A percentile compares a stretch with the other conserved stretches of the same genome.
Evolutionary conservation across 257 asterid genomes (phyloP).

Genomic region (Solanum lycopersicoides): DNA sequence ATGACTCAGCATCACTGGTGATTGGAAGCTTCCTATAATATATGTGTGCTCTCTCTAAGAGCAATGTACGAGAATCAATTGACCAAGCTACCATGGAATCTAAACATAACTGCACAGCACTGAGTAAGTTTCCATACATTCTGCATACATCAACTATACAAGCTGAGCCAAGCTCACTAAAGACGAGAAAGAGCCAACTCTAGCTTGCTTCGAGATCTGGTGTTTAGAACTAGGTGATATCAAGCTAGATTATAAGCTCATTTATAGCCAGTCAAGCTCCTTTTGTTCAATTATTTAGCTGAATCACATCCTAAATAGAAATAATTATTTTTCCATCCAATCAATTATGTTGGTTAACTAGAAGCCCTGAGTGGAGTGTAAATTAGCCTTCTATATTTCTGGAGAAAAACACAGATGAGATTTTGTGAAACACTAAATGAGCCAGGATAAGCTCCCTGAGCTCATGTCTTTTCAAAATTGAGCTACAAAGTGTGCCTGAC

Average conservation of each 20-base stretch:
- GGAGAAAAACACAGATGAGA: not conserved
- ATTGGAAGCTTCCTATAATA: not conserved
- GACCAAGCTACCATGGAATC: not conserved
- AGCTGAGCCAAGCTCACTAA: not conserved
- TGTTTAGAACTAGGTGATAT: not conserved
- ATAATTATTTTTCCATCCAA: not conserved
- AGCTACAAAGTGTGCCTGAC: not conserved
- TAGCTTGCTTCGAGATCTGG: not conserved
- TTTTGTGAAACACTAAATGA: not conserved
- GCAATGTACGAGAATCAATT: not conserved
- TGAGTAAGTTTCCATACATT: not conserved
- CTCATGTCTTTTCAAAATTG: not conserved
- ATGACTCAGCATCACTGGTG: not conserved
- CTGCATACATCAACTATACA: not conserved
- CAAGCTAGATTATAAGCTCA: not conserved
- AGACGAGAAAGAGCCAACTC: not conserved
- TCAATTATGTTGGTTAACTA: not conserved
- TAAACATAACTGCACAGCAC: not conserved
- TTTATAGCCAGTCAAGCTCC: not conserved
- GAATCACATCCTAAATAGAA: not conserved
- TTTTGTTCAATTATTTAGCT: not conserved
- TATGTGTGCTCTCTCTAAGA: not conserved
- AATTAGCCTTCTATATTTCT: not conserved
- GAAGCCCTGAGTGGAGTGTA: not conserved
- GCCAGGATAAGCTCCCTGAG: not conserved